phyloP scores from a whole-genome alignment of 257 asterid genomes.

The Rubia yunnanensis region DNA sequence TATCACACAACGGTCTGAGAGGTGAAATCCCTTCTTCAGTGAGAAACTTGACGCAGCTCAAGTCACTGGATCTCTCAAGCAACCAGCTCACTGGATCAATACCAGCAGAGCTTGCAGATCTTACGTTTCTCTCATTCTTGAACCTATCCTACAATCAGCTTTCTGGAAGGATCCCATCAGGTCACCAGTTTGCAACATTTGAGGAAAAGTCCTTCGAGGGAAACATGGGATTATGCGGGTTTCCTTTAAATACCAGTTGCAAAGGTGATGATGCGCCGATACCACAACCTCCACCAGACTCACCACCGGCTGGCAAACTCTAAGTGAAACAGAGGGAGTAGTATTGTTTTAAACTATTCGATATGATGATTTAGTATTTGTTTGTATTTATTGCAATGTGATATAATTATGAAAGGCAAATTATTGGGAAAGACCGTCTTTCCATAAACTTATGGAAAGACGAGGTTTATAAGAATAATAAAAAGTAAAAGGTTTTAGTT shows the following conservation, averaged over 20 bases:
- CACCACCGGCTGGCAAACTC: neutral
- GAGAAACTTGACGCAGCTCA: conserved; percentile 25
- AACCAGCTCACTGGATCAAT: conserved; percentile 27
- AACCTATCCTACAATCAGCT: conserved; percentile 30
- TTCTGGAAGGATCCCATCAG: conserved; percentile 26
- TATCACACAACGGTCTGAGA: conserved; percentile 28
- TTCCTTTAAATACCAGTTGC: conserved; percentile 18
- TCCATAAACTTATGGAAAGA: too few species aligned
- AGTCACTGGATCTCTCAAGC: conserved; percentile 31
- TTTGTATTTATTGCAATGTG: too few species aligned
- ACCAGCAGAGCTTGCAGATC: conserved; percentile 18
- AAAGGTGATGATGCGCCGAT: neutral
- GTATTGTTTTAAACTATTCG: too few species aligned
- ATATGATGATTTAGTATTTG: too few species aligned
- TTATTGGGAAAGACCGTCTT: too few species aligned
- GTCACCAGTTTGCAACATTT: conserved; percentile 23
- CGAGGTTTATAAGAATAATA: too few species aligned
- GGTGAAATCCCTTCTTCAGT: conserved; percentile 26
- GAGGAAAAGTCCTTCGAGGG: conserved; percentile 20
- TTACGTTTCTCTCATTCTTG: conserved; percentile 28
- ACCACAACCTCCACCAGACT: neutral
- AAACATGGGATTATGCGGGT: conserved; percentile 26
- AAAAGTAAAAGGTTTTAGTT: too few species aligned
- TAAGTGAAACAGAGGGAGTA: too few species aligned
- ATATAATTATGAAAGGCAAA: too few species aligned